Base-by-base conservation (phyloP, 805 yeast genomes). In the Saccharomycodes ludwigii region DNA sequence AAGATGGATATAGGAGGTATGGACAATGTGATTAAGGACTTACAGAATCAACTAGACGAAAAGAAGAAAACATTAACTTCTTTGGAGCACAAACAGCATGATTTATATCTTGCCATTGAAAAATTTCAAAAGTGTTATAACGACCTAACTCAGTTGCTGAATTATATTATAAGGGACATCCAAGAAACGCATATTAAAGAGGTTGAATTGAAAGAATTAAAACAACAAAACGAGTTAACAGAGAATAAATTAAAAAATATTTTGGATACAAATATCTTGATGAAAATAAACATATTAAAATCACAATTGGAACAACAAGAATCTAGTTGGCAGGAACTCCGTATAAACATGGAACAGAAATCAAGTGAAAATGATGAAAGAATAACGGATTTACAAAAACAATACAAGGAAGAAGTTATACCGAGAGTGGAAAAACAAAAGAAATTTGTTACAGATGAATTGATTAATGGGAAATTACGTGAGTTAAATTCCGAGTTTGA, bases 1-100 rank as follows among this genome's bases (percentile, higher is more conserved):
- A 65, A 69, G 24, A 75, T 75, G 25, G 71, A 80, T 19, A 73
- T 80, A 9, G 69, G 64, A 24, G 65, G 67, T 22, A 56, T 79
- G 16, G 57, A 58, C 19, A 63, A 63, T 38, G 62, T 71, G 15
- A 74, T 76, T 15, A 55, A 61, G 4, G 76, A 73, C 33, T 56
- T 79, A 50, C 58, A 61, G 29, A 48, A 46, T 14, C 60, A 70
- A 5, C 57, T 74, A 16, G 53, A 56, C 8, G 44, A 46, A 4
- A 71, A 65, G 37, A 57, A 61, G 30, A 45, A 48, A 6, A 47
- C 48, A 4, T 44, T 71, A 22, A 47, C 50, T 18, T 55, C 57
- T 2, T 45, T 69, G 18, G 79, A 76, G 40, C 32, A 38, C 10
- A 61, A 68, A 39, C 61, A 69, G 29, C 57, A 71, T 31, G 71